These are phyloP conservation scores for Melocanna baccifera DNA, from an alignment of 176 grass and related monocot genomes.

Conservation along the genomic window DNA sequence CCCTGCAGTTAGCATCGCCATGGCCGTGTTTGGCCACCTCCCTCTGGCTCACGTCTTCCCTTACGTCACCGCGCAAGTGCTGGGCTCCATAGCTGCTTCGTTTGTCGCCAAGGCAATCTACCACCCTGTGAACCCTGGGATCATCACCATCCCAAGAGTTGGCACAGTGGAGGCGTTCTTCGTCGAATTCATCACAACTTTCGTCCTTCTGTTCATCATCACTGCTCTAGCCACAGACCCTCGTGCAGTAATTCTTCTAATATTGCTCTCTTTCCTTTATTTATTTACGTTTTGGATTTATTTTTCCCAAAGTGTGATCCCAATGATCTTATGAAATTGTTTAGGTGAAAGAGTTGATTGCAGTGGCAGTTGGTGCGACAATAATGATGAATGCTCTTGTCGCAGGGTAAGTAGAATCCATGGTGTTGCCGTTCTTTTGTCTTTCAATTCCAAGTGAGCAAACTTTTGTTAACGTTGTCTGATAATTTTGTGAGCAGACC, in stretches of 20 bases:
- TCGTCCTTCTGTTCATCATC: conserved; percentile 65
- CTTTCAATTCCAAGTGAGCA: not conserved
- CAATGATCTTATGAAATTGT: not conserved
- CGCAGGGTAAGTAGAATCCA: conserved; percentile 30
- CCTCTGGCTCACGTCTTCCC: conserved; percentile 36
- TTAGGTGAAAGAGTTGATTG: conserved; percentile 53
- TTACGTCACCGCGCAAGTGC: conserved; percentile 52
- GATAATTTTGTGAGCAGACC: conserved; percentile 17
- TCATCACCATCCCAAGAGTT: conserved; percentile 49
- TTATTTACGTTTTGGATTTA: not conserved
- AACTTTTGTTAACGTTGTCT: not conserved
- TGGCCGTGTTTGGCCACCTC: conserved; percentile 49
- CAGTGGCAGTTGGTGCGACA: conserved; percentile 44
- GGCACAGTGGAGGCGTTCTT: conserved; percentile 50
- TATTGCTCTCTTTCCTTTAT: not conserved
- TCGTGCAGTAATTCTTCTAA: conserved; percentile 39
- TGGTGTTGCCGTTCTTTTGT: not conserved
- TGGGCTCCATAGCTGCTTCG: conserved; percentile 41
- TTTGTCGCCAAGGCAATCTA: conserved; percentile 50
- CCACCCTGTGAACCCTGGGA: conserved; percentile 37
- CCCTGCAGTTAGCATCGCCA: conserved; percentile 62
- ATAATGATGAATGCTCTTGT: conserved; percentile 52
- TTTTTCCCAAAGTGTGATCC: not conserved
- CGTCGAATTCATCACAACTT: conserved; percentile 72
- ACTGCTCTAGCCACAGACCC: conserved; percentile 48